Evolutionary conservation across 2,329 filamentous ascomycete genomes (phyloP).

Genomic region (Biscogniauxia marginata): DNA sequence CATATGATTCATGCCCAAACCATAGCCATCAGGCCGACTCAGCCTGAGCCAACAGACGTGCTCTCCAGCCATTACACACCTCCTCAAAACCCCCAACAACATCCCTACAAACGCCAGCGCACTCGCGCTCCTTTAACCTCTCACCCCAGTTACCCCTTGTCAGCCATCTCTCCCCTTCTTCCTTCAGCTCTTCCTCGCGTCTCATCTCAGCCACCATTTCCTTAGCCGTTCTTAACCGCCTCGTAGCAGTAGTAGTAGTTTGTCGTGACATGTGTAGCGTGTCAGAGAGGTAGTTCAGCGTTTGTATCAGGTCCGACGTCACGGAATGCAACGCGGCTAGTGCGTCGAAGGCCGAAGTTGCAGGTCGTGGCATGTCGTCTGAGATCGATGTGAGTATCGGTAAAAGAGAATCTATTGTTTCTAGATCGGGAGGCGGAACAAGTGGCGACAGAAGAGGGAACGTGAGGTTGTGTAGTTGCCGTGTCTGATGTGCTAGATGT

Average conservation of each 20-base stretch:
- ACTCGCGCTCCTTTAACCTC: constrained; percentile 73
- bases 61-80: constrained; percentile 81
- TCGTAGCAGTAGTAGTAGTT: constrained; percentile 75
- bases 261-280: constrained; percentile 93
- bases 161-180: constrained; percentile 81
- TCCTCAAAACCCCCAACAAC: constrained; percentile 92
- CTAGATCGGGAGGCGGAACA: constrained; percentile 59
- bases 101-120: constrained; percentile 78
- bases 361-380: constrained; percentile 64
- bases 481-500: constrained; percentile 72
- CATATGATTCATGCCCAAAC: constrained; percentile 1
- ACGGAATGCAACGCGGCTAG: constrained; percentile 67
- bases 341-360: constrained; percentile 62
- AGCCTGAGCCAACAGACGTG: constrained; percentile 67
- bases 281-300: constrained; percentile 83
- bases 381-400: constrained; percentile 65
- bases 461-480: constrained; percentile 70
- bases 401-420: constrained; percentile 66
- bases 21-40: constrained; percentile 38
- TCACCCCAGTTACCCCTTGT: constrained; percentile 80
- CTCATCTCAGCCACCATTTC: constrained; percentile 85
- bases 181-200: constrained; percentile 76
- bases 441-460: constrained; percentile 70
- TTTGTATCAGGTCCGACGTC: constrained; percentile 72
- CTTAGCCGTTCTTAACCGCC: constrained; percentile 76